Evolutionary conservation across 2,329 filamentous ascomycete species (phyloP).

Genomic region (Diaporthe longicolla): DNA sequence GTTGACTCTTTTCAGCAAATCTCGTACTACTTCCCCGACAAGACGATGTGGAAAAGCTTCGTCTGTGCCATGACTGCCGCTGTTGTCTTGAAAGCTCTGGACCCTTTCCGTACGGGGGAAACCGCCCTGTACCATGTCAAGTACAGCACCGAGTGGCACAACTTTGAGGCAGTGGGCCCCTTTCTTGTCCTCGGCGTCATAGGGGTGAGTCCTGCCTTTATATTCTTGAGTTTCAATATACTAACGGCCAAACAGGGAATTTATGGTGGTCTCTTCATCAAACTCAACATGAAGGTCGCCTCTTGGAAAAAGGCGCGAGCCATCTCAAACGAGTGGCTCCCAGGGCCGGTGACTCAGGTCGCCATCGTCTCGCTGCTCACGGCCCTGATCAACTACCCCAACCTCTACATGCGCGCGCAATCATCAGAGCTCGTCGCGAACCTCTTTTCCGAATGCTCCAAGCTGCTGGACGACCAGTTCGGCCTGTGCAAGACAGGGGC

Average conservation of each 20-base stretch:
- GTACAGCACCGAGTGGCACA: constrained; percentile 92
- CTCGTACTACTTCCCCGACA: constrained; percentile 98
- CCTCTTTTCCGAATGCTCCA: constrained; percentile 91
- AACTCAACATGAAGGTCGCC: constrained; percentile 89
- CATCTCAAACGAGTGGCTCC: constrained; percentile 69
- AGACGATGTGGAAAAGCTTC: constrained; percentile 99
- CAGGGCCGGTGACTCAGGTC: constrained; percentile 85
- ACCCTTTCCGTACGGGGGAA: constrained; percentile 95
- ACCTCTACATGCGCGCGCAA: constrained; percentile 95
- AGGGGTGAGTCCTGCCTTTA: constrained; percentile 64
- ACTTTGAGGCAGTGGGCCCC: constrained; percentile 86
- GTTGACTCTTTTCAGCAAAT: constrained; percentile 72
- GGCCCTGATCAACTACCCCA: constrained; percentile 93
- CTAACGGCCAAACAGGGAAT: constrained; percentile 69
- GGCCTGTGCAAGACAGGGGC: constrained; percentile 91
- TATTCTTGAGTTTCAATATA: not conserved
- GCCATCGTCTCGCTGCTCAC: constrained; percentile 84
- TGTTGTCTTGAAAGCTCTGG: constrained; percentile 90
- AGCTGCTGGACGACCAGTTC: constrained; percentile 86
- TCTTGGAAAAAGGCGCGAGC: constrained; percentile 75
- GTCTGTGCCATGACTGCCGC: constrained; percentile 99
- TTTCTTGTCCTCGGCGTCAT: constrained; percentile 89
- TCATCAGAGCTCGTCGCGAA: constrained; percentile 91
- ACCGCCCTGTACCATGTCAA: constrained; percentile 96
- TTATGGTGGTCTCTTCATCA: constrained; percentile 95